Base-by-base conservation (phyloP, 805 yeast species). In the Pichia nakasei region DNA sequence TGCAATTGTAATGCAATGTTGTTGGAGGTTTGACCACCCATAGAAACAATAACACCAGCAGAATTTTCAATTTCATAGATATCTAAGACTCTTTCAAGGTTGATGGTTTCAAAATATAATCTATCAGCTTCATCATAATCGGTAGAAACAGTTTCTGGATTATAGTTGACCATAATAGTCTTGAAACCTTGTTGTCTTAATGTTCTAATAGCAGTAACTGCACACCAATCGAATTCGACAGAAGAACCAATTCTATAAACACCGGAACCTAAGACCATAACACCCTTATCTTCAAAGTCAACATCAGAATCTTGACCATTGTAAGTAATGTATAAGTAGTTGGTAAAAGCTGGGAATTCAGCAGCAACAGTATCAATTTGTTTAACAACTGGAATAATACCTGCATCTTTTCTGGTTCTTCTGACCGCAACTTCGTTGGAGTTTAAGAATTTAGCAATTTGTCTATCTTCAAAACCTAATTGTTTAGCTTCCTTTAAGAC, bases 161-260 rank as follows among this genome's bases (percentile, higher is more conserved):
- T 91, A 71, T 93, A 91, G 72, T 91, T 91, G 59, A 91, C 80
- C 97, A 93, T 93, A 60, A 93, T 82, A 35, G 97, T 91, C 72
- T 88, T 91, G 60, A 76, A 72, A 47, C 89, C 87, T 62, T 79
- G 76, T 54, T 83, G 83, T 58, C 98, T 80, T 61, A 91, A 73
- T 35, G 97, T 87, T 69, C 97, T 80, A 51, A 88, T 93, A 38
- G 97, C 93, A 52, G 96, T 78, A 47, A 91, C 98, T 38, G 97
- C 97, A 79, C 98, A 91, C 97, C 97, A 91, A 70, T 91, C 98
- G 62, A 91, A 91, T 68, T 91, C 98, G 49, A 91, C 98, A 26
- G 97, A 91, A 6, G 97, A 93, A 57, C 98, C 98, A 62, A 91
- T 91, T 71, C 98, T 81, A 76, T 91, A 91, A 37, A 93, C 98